phyloP scores from a whole-genome alignment of 1,139 yeast species.

The Lodderomyces orthopsilosis region DNA sequence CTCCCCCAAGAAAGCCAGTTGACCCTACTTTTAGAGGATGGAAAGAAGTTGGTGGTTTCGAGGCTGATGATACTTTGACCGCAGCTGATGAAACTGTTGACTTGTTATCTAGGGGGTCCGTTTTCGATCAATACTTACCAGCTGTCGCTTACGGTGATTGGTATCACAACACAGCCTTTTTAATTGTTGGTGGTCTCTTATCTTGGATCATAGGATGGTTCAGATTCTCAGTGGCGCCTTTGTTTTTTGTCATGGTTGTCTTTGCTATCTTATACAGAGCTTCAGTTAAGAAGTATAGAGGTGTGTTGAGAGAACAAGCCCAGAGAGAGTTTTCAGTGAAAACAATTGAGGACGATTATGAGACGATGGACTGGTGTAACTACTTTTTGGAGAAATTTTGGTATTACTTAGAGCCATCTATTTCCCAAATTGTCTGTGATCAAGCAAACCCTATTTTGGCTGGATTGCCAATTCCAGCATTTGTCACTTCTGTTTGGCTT shows the following conservation, averaged over 20 bases:
- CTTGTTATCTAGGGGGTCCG: constrained; percentile 62
- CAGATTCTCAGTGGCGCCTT: constrained; percentile 74
- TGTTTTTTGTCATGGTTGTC: constrained; percentile 64
- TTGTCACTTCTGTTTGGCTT: constrained; percentile 77
- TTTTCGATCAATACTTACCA: constrained; percentile 70
- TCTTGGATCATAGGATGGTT: constrained; percentile 82
- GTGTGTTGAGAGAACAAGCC: constrained; percentile 69
- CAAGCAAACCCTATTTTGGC: constrained; percentile 83
- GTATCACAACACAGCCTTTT: constrained; percentile 81
- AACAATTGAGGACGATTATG: constrained; percentile 82
- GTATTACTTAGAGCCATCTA: constrained; percentile 86
- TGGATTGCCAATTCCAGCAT: constrained; percentile 74
- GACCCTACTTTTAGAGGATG: constrained; percentile 81
- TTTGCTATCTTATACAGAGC: constrained; percentile 74
- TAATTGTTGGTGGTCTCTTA: constrained; percentile 61
- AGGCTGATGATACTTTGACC: constrained; percentile 60
- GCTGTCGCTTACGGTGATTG: constrained; percentile 84
- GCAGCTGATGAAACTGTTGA: constrained; percentile 69
- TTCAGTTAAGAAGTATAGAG: constrained; percentile 76
- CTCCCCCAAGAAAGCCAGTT: constrained; percentile 51
- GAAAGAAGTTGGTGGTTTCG: constrained; percentile 92
- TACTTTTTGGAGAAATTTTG: constrained; percentile 85
- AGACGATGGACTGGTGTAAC: constrained; percentile 94
- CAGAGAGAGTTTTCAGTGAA: constrained; percentile 82
- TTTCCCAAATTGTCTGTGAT: constrained; percentile 80